phyloP scores from a whole-genome alignment of 768 basidiomycete species.

The Dacryopinax spathularia region DNA sequence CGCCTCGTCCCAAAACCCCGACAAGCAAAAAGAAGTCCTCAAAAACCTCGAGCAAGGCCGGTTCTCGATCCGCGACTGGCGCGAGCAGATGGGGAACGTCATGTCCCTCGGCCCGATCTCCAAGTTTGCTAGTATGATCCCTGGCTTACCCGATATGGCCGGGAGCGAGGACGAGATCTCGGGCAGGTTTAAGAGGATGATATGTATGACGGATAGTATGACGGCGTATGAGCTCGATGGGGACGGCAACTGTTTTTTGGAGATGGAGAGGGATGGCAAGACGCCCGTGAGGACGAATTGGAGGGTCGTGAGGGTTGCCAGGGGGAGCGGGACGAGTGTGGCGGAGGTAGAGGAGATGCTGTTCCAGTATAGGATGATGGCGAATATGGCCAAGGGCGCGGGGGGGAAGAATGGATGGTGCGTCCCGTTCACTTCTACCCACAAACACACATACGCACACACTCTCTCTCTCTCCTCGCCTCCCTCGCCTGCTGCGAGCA shows the following conservation, averaged over 20 bases:
- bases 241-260: conserved; percentile 85
- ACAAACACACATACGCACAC: background rate
- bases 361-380: conserved; percentile 97
- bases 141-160: conserved; percentile 81
- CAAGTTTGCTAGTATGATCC: conserved; percentile 98
- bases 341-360: conserved; percentile 96
- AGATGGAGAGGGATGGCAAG: conserved; percentile 66
- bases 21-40: conserved; percentile 94
- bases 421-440: conserved; percentile 18
- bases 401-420: conserved; percentile 94
- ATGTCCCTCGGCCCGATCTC: conserved; percentile 93
- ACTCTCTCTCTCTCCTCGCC: background rate
- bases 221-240: conserved; percentile 84
- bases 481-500: too few species aligned
- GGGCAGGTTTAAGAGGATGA: conserved; percentile 87
- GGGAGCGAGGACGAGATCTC: conserved; percentile 90
- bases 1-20: conserved; percentile 81
- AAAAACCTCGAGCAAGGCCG: conserved; percentile 97
- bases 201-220: conserved; percentile 98
- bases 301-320: conserved; percentile 79
- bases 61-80: conserved; percentile 91
- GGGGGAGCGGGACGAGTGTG: conserved; percentile 86
- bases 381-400: conserved; percentile 95
- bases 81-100: conserved; percentile 91
- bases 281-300: conserved; percentile 66